Conservation (phyloP, 2,329 filamentous ascomycete genomes). For the Talaromyces rugulosus region DNA sequence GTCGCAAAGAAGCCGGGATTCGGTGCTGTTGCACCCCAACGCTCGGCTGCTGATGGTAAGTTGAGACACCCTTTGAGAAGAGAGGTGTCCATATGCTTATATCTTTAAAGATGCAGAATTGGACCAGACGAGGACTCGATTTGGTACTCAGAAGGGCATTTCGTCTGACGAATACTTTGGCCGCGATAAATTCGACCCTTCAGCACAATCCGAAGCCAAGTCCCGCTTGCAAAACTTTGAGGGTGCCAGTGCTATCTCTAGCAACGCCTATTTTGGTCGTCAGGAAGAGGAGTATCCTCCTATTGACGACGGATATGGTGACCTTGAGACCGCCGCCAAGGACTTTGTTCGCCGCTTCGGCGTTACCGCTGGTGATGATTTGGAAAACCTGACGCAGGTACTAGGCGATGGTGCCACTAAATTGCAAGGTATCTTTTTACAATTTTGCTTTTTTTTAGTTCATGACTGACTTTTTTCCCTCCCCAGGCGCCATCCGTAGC, state of each 20-base stretch:
- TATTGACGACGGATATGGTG: constrained; percentile 74
- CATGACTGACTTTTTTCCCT: background rate
- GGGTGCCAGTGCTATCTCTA: constrained; percentile 85
- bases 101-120: constrained; percentile 63
- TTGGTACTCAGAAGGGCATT: constrained; percentile 89
- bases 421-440: constrained; percentile 62
- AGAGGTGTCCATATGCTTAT: constrained; percentile 11
- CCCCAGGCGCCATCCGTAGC: constrained; percentile 43
- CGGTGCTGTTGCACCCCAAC: constrained; percentile 74
- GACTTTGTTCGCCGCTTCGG: constrained; percentile 95
- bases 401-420: constrained; percentile 80
- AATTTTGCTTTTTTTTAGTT: background rate
- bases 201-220: constrained; percentile 79
- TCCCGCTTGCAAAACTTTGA: constrained; percentile 85
- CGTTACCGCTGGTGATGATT: constrained; percentile 89
- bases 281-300: constrained; percentile 71
- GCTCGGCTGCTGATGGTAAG: constrained; percentile 65
- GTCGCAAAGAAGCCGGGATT: constrained; percentile 80
- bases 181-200: constrained; percentile 78
- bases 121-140: constrained; percentile 79
- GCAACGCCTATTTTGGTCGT: constrained; percentile 94
- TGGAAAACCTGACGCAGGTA: constrained; percentile 81
- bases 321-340: constrained; percentile 88
- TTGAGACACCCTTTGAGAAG: constrained; percentile 1
- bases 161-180: constrained; percentile 98